Evolutionary conservation across 345 rosid species (phyloP), one percentile per base, ranked within the genome.

Genomic region (Murraya koenigii): DNA sequence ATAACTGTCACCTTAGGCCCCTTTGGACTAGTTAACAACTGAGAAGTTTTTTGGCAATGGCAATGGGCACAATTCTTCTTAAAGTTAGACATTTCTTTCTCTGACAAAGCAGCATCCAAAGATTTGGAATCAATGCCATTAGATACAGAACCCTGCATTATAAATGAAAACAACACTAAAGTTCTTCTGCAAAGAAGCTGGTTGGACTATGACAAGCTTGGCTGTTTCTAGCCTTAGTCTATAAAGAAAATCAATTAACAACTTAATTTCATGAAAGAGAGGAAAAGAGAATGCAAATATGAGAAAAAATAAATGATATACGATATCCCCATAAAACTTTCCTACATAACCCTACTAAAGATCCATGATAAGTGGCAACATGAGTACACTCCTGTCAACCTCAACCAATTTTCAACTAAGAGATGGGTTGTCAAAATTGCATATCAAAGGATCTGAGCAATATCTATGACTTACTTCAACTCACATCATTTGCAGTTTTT

Each of bases 61-160:
- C 80, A 71, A 19, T 23, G 39, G 20, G 52, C 35, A 38, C 79
- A 30, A 26, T 78, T 69, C 54, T 58, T 78, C 33, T 55, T 70
- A 75, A 35, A 38, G 55, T 54, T 72, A 20, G 72, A 49, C 19
- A 39, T 72, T 79, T 63, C 79, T 52, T 76, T 60, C 33, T 38
- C 75, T 36, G 74, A 32, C 26, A 68, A 28, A 59, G 64, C 39
- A 5, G 65, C 61, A 79, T 82, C 71, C 38, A 74, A 56, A 28
- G 47, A 66, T 70, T 62, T 59, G 25, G 78, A 78, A 62, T 55
- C 79, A 32, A n/a, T 25, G 36, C 8, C 38, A 62, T 62, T 75
- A n/a, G 73, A 74, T 68, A 14, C 66, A 30, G 65, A 49, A 62
- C 44, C 72, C 78, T 80, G 77, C 44, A 69, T 69, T 25, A 41